Base-by-base conservation (phyloP, 2,329 filamentous ascomycete species). In the Neofusicoccum kwambonambiense region DNA sequence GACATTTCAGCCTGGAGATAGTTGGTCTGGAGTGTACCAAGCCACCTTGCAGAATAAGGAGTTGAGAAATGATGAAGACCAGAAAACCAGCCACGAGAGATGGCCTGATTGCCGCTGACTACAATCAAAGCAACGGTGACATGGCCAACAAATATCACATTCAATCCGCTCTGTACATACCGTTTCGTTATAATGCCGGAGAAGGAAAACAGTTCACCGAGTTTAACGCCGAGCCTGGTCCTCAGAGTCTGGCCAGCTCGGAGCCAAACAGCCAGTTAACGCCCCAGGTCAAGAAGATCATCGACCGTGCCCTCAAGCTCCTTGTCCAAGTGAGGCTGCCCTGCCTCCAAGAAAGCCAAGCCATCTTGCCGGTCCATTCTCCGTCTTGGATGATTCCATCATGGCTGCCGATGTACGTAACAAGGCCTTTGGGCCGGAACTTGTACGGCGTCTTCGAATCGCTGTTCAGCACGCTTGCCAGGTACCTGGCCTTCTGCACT, bases 391-490 rank as follows among this genome's bases (percentile, higher is more conserved):
- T 74, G 45, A 82, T 73, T 0, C 79, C 79, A 65, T 81, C 79
- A 13, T 73, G 72, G n/a, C 71, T 67, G 2, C 80, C 80, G 27
- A 81, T 70, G 65, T 81, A 82, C 1, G 78, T 76, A 42, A 81
- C 67, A 13, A 76, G 69, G 0, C 74, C 72, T 52, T 74, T 76
- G 49, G 79, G 73, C 61, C 76, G 70, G 65, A 80, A 81, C 62
- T 74, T 69, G 67, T 80, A 81, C 4, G 73, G 69, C 13, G 73
- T 76, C 69, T 89, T 90, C 42, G 78, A 83, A 56, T 82, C 82
- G 44, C 67, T 64, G 50, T 77, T 77, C 22, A 77, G 57, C 39
- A 70, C 68, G 17, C 69, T 67, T 0, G 72, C 70, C 5, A 78
- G 69, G 51, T 77, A 78, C 49, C 77, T 70, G 4, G 72, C 76